Evolutionary conservation across 208 protist species (phyloP), one percentile per base, ranked within the genome.

Genomic region (Wallacemonas sp.): DNA sequence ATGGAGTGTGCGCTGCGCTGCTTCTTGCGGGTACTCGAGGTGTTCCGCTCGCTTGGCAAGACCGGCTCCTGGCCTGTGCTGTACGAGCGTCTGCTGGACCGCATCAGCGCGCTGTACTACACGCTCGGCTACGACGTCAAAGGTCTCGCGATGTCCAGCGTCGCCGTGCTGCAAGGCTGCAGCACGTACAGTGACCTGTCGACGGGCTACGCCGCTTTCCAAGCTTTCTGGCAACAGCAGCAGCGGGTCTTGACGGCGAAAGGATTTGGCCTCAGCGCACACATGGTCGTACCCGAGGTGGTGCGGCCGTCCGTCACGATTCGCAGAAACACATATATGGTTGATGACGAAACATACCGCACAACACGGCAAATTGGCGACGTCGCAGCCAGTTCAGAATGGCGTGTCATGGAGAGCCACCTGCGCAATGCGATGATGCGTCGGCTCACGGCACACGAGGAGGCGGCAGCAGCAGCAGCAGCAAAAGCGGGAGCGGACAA

Each of bases 211-310:
- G 26, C 41, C 42, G 71, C 74, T 53, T 85, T 94, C 46, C 47
- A 80, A 22, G 46, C 30, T 24, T 89, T 91, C 70, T 86, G 80
- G 80, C 46, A 36, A 0, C 71, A 66, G 27, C 82, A 91, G 66
- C 62, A 70, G 39, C 61, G 72, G 31, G 85, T 85, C 9, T 42
- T 94, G 31, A 15, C 34, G 1, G 61, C 59, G 8, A 77, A 89
- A 31, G 77, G 83, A 28, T 89, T 83, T 62, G 58, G 63, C 1
- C 60, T 88, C 27, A 90, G 76, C 58, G 82, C 88, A 17, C 88
- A 92, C 69, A 88, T 91, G 78, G 75, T 82, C 24, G 61, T 90
- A 36, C 90, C 90, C 5, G 72, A 70, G 55, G 68, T 93, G 41
- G 66, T 80, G 12, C 74, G 68, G 26, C 54, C 53, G 28, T 86